Evolutionary conservation across 1,284 basidiomycete genomes (phyloP).

Genomic region (Tylopilus sp.): DNA sequence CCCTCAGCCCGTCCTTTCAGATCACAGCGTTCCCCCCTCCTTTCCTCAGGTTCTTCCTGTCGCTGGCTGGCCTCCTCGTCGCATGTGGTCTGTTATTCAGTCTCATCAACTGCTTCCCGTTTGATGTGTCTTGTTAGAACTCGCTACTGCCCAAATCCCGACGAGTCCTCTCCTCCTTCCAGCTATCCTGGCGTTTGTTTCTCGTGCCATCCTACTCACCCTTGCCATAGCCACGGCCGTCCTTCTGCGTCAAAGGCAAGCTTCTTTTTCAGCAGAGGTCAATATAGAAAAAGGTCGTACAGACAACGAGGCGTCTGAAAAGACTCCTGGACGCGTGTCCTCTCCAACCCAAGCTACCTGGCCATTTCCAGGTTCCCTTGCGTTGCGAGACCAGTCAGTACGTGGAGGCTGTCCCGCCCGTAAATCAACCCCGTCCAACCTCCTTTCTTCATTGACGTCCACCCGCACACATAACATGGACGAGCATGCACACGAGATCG

Average conservation of each 20-base stretch:
- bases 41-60: conserved; percentile 17
- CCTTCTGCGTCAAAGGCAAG: conserved; percentile 8
- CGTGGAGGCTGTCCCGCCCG: neutral
- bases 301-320: conserved; percentile 4
- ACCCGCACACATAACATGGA: neutral
- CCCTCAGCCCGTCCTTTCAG: conserved; percentile 14
- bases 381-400: conserved; percentile 8
- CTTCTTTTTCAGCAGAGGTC: neutral
- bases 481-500: neutral
- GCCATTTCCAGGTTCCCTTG: conserved; percentile 34
- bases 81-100: conserved; percentile 24
- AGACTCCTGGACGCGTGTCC: conserved; percentile 18
- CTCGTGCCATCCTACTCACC: conserved; percentile 21
- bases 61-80: conserved; percentile 23
- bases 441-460: conserved; percentile 4
- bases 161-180: conserved; percentile 25
- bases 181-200: conserved; percentile 22
- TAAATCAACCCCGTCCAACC: neutral
- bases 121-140: conserved; percentile 15
- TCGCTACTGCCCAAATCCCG: conserved; percentile 26
- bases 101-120: neutral
- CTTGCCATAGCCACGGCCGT: conserved; percentile 11
- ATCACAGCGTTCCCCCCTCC: conserved; percentile 7
- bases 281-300: conserved; percentile 14
- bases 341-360: conserved; percentile 33